Base-by-base conservation (phyloP, 2,329 filamentous ascomycete genomes). In the Incumbomyces delicatus region DNA sequence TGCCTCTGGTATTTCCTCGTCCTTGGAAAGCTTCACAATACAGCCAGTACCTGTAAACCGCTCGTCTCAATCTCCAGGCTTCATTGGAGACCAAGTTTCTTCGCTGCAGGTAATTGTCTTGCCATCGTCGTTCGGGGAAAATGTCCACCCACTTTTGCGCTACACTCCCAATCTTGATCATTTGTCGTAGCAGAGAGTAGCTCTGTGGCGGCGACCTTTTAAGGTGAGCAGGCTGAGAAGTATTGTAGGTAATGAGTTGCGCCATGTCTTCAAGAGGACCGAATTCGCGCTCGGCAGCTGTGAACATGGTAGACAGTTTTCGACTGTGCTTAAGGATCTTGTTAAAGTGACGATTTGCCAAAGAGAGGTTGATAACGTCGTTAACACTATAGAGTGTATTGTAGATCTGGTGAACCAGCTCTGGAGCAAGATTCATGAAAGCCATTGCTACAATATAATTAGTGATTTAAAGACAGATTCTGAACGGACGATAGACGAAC, bases 51-150 rank as follows among this genome's bases (percentile, higher is more conserved):
- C 78, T 71, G 57, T 81, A 81, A 8, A 80, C 62, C 8, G 78
- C 77, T 34, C 76, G 69, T 10, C 77, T 70, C 10, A 80, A 57
- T 5, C 65, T 64, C 41, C 69, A 72, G 2, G 71, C 68, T 57
- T 81, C 78, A 2, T 64, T 50, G 31, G 53, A 50, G 1, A 66
- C 71, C 40, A 81, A 62, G 2, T 75, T 66, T 8, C 78, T 74
- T 8, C 78, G 72, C 47, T 72, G 65, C 47, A 73, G 71, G 51
- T 67, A 79, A n/a, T 53, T 44, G 53, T 65, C 57, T 55, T 77
- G 78, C 78, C 78, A 81, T 59, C 78, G 79, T 61, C 78, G 78
- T 58, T 75, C 68, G 0, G 76, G 76, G 55, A 80, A 81, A n/a
- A 80, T 69, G n/a, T 69, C 66, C 56, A 74, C 74, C 72, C 76